Conservation (phyloP, 1,284 basidiomycete genomes). For the Rhodotorula sp. region DNA sequence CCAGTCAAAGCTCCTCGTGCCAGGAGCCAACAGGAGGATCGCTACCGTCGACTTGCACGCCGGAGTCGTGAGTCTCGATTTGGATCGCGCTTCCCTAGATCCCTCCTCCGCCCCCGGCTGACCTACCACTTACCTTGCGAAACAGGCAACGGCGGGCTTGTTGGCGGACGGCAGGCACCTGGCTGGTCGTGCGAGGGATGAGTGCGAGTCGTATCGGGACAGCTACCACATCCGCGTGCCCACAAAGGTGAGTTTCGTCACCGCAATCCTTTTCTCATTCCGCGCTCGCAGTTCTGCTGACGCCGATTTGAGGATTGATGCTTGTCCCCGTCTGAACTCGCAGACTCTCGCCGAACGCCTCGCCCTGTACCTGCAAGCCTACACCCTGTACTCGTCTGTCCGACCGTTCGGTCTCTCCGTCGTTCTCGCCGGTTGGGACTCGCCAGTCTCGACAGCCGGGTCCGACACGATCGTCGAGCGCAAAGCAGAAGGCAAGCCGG, state of each 20-base stretch:
- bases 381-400: constrained; percentile 97
- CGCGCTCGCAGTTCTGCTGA: too few relatives aligned
- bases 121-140: neutral
- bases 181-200: constrained; percentile 78
- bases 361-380: constrained; percentile 86
- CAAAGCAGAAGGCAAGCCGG: constrained; percentile 63
- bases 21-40: constrained; percentile 88
- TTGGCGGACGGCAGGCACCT: constrained; percentile 92
- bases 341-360: constrained; percentile 80
- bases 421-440: constrained; percentile 67
- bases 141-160: constrained; percentile 84
- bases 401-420: constrained; percentile 94
- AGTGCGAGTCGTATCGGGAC: constrained; percentile 74
- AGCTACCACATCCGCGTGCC: constrained; percentile 73
- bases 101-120: neutral
- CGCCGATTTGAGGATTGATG: too few relatives aligned
- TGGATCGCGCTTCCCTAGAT: neutral
- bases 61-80: constrained; percentile 64
- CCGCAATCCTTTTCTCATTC: neutral
- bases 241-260: constrained; percentile 63
- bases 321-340: neutral
- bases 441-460: constrained; percentile 23
- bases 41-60: constrained; percentile 90
- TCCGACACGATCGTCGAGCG: constrained; percentile 63
- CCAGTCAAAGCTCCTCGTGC: constrained; percentile 95